A percentile compares a stretch with the other conserved stretches of the same genome.
Evolutionary conservation across 176 grass and related monocot species (phyloP).

Genomic region (Hyparrhenia diplandra): DNA sequence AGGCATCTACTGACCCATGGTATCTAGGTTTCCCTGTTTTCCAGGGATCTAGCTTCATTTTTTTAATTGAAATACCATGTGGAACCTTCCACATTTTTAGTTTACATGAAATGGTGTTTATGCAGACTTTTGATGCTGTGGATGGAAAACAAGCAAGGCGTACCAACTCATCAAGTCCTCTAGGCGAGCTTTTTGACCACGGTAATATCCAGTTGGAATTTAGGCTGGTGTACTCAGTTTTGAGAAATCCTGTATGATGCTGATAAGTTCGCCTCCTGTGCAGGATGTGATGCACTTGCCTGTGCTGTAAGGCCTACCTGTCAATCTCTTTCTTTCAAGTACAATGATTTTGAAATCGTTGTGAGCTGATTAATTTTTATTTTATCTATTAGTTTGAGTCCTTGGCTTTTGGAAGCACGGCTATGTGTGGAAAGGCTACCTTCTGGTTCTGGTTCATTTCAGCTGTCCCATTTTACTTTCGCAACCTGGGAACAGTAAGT

Average conservation of each 20-base stretch:
- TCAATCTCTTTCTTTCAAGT: neutral
- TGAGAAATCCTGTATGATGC: neutral
- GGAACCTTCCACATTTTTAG: neutral
- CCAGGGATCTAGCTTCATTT: neutral
- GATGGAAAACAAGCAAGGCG: conserved; percentile 98
- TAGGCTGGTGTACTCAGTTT: conserved; percentile 9
- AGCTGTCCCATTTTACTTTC: conserved; percentile 87
- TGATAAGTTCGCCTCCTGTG: conserved; percentile 27
- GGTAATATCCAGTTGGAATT: conserved; percentile 46
- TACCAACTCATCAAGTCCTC: conserved; percentile 95
- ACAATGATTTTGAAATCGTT: neutral
- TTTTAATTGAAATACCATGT: neutral
- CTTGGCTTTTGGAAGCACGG: conserved; percentile 95
- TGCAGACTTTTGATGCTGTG: conserved; percentile 98
- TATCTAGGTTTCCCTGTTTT: neutral
- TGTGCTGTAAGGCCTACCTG: conserved; percentile 76
- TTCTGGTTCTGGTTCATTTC: conserved; percentile 91
- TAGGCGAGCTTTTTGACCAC: conserved; percentile 99
- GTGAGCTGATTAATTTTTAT: conserved; percentile 21
- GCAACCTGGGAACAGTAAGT: conserved; percentile 99
- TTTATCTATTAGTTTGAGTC: conserved; percentile 74
- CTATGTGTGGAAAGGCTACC: conserved; percentile 83
- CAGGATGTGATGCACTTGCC: conserved; percentile 97
- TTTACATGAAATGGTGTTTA: neutral
- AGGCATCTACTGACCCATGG: neutral